Percentiles rank a stretch among this genome's conserved stretches.
phyloP scores from a whole-genome alignment of 371 early-diverging fungal species.

The Ordospora pajunii region DNA sequence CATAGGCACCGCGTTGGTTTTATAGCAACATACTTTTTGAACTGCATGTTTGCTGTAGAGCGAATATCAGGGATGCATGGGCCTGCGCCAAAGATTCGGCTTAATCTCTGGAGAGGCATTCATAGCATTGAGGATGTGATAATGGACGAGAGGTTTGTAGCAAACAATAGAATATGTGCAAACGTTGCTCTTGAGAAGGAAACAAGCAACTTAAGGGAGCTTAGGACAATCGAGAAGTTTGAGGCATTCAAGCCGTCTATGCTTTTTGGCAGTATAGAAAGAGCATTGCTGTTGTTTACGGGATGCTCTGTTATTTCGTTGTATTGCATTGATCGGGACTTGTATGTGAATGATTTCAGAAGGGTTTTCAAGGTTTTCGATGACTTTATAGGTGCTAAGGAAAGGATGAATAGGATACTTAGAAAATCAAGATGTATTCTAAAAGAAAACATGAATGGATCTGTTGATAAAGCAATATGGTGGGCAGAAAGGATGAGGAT shows the following conservation, averaged over 20 bases:
- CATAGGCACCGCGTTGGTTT: background rate
- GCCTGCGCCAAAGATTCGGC: background rate
- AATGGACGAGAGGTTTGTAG: background rate
- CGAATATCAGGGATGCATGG: background rate
- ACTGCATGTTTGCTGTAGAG: slow-evolving; percentile 10
- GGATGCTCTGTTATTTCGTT: background rate
- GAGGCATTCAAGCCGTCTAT: background rate
- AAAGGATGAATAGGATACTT: slow-evolving; percentile 15
- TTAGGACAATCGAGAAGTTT: slow-evolving; percentile 6
- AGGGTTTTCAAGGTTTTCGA: background rate
- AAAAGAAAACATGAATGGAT: slow-evolving; percentile 6
- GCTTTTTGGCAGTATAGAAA: background rate
- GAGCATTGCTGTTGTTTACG: background rate
- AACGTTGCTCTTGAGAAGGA: background rate
- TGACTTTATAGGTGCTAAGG: slow-evolving; percentile 3
- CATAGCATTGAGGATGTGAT: background rate
- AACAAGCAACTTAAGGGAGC: background rate
- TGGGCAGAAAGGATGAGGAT: slow-evolving; percentile 39
- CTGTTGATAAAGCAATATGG: slow-evolving; percentile 29
- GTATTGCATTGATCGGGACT: background rate
- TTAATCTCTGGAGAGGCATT: background rate
- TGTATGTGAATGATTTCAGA: background rate
- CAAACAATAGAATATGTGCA: background rate
- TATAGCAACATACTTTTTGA: slow-evolving; percentile 1
- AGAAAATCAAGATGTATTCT: slow-evolving; percentile 13